A percentile compares a stretch with the other conserved stretches of the same genome.
phyloP scores from a whole-genome alignment of 352 stramenopile genomes.

The Salisapilia sapeloensis region DNA sequence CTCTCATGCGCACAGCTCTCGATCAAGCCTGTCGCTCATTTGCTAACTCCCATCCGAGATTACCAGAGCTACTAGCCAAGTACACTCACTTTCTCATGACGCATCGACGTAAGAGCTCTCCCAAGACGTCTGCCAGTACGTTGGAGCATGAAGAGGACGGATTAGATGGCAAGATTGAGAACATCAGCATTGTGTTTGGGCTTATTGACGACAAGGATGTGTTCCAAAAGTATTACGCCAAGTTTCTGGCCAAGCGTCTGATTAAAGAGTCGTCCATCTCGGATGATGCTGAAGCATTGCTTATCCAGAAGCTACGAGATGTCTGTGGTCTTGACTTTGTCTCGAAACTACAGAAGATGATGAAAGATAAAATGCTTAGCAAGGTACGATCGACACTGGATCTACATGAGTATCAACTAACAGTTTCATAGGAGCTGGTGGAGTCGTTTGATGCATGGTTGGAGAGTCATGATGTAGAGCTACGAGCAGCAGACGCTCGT shows the following conservation, averaged over 20 bases:
- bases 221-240: conserved; percentile 83
- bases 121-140: conserved; percentile 5
- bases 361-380: conserved; percentile 75
- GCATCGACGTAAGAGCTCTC: conserved; percentile 5
- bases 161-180: conserved; percentile 67
- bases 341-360: conserved; percentile 80
- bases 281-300: conserved; percentile 53
- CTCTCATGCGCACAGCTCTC: conserved; percentile 64
- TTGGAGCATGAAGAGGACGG: conserved; percentile 25
- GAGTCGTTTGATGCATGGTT: conserved; percentile 51
- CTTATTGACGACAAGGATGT: conserved; percentile 82
- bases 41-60: conserved; percentile 60
- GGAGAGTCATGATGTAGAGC: conserved; percentile 33
- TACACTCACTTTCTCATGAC: conserved; percentile 79
- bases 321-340: conserved; percentile 78
- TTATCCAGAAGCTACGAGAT: conserved; percentile 73
- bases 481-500: conserved; percentile 12
- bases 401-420: neutral
- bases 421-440: conserved; percentile 31
- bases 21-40: conserved; percentile 76
- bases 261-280: conserved; percentile 73
- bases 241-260: conserved; percentile 64
- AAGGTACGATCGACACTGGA: conserved; percentile 19
- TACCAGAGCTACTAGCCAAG: conserved; percentile 68
- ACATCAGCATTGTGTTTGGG: conserved; percentile 70